Conservation (phyloP, 2,329 filamentous ascomycete genomes). For the Colletotrichum viniferum region DNA sequence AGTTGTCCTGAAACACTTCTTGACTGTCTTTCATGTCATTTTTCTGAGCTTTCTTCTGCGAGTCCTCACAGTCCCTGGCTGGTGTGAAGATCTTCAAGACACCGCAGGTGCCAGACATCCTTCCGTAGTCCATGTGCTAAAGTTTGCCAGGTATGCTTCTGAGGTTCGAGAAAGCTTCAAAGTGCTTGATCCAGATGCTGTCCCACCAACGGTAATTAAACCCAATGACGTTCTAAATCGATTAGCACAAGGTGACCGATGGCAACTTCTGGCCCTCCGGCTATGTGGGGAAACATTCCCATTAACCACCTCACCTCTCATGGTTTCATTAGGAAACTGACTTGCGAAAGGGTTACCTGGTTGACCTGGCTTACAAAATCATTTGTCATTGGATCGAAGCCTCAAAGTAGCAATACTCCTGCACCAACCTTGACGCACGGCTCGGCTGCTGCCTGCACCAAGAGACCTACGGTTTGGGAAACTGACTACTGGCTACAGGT, state of each 20-base stretch:
- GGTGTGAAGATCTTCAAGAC: background rate
- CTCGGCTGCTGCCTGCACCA: background rate
- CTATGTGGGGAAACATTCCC: background rate
- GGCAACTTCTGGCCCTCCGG: background rate
- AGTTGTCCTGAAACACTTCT: background rate
- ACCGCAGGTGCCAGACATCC: background rate
- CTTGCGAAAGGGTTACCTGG: background rate
- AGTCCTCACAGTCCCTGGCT: background rate
- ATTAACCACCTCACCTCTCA: background rate
- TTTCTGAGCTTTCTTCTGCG: background rate
- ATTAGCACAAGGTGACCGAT: background rate
- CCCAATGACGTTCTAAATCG: accelerated
- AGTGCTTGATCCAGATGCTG: background rate
- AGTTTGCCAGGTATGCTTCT: background rate
- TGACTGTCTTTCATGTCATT: background rate
- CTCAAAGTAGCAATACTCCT: accelerated
- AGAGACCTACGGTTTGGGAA: accelerated
- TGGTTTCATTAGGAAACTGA: background rate
- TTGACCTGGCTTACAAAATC: background rate
- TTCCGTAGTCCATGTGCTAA: accelerated
- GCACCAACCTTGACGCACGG: background rate
- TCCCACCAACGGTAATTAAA: background rate
- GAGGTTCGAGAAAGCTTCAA: background rate
- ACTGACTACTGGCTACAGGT: background rate
- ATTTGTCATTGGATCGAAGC: background rate